A percentile compares a stretch with the other conserved stretches of the same genome.
phyloP scores from a whole-genome alignment of 2,329 filamentous ascomycete species.

The Monilinia vaccinii-corymbosi region DNA sequence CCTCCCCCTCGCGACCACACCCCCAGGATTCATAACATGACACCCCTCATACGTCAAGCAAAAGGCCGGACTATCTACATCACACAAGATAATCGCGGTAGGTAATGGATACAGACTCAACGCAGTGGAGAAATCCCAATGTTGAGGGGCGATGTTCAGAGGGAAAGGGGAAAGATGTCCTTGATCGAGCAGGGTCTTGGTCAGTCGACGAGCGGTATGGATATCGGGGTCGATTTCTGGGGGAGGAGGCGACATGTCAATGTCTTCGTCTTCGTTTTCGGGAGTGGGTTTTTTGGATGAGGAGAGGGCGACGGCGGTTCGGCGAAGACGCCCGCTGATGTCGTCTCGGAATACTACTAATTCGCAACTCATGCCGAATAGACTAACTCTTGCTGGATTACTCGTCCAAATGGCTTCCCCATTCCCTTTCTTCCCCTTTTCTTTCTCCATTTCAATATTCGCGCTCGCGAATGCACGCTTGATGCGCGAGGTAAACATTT shows the following conservation, averaged over 20 bases:
- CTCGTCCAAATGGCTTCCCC: constrained; percentile 81
- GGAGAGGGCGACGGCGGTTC: constrained; percentile 64
- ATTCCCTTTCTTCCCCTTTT: constrained; percentile 40
- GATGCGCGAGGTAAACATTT: constrained; percentile 82
- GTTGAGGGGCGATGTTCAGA: constrained; percentile 65
- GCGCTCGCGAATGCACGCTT: constrained; percentile 71
- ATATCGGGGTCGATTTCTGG: constrained; percentile 34
- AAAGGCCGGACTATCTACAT: constrained; percentile 73
- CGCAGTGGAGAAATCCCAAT: constrained; percentile 77
- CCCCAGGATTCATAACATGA: constrained; percentile 88
- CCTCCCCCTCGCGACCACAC: constrained; percentile 59
- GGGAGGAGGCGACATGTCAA: constrained; percentile 7
- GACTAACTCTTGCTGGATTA: constrained; percentile 71
- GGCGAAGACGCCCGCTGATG: constrained; percentile 66
- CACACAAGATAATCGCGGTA: constrained; percentile 72
- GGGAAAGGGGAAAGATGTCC: constrained; percentile 83
- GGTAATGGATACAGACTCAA: constrained; percentile 84
- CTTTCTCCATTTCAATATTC: constrained; percentile 56
- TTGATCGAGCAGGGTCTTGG: constrained; percentile 88
- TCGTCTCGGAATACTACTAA: constrained; percentile 84
- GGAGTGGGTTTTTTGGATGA: constrained; percentile 15
- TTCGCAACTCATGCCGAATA: constrained; percentile 85
- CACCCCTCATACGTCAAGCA: constrained; percentile 90
- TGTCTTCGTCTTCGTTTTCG: constrained; percentile 17
- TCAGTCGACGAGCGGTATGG: constrained; percentile 62